Evolutionary conservation across 2,329 filamentous ascomycete species (phyloP).

Genomic region (Microdochium bolleyi): DNA sequence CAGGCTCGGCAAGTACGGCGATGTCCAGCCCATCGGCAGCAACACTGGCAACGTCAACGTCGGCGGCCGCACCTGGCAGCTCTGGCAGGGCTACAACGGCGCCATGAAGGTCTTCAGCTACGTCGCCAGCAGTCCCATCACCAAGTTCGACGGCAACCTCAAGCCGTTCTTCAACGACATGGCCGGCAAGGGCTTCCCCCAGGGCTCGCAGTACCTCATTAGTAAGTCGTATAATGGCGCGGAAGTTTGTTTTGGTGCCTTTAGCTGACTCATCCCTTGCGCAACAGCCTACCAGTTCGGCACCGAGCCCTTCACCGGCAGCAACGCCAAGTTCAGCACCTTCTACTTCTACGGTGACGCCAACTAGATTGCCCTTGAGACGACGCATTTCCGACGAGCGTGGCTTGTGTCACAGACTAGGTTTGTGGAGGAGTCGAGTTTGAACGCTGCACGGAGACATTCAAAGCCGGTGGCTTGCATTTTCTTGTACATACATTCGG

Average conservation of each 20-base stretch:
- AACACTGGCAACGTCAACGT: constrained; percentile 42
- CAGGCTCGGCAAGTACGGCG: constrained; percentile 47
- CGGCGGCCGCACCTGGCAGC: constrained; percentile 39
- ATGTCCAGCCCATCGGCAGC: constrained; percentile 43
- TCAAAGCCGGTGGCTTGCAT: no score
- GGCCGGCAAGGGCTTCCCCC: constrained; percentile 29
- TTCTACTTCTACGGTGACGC: constrained; percentile 4
- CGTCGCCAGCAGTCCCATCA: constrained; percentile 24
- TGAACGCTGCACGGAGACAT: no score
- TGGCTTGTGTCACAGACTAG: no score
- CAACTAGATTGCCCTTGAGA: constrained; percentile 16
- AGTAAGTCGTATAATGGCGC: constrained; percentile 5
- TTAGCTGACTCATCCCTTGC: no score
- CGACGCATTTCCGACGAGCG: no score
- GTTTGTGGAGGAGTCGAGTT: no score
- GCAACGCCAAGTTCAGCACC: neutral
- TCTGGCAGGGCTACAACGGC: constrained; percentile 48
- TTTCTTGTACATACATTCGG: no score
- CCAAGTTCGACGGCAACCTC: constrained; percentile 43
- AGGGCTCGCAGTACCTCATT: constrained; percentile 13
- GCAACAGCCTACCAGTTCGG: constrained; percentile 14
- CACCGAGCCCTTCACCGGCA: constrained; percentile 15
- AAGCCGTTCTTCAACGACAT: constrained; percentile 46
- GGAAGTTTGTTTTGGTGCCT: no score
- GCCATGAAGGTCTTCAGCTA: constrained; percentile 48